These are phyloP conservation scores for Psilocybe tampanensis DNA, from an alignment of 768 basidiomycete species.

Conservation along the genomic window DNA sequence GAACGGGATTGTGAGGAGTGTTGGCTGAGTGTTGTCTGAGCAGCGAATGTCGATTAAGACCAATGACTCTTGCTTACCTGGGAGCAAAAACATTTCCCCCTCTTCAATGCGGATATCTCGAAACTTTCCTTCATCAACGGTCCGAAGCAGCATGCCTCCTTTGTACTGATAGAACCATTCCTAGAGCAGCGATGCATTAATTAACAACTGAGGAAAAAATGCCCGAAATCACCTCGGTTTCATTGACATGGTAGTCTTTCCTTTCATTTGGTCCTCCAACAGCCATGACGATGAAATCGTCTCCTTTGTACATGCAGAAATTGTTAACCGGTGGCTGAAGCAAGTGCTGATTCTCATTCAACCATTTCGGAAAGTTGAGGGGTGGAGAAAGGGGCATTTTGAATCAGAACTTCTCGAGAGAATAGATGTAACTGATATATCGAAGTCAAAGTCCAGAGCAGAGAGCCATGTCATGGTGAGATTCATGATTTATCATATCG, in stretches of 20 bases:
- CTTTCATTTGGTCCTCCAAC: conserved; percentile 95
- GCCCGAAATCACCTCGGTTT: conserved; percentile 76
- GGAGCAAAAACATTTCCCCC: conserved; percentile 96
- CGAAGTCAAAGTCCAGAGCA: no score
- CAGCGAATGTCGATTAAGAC: no score
- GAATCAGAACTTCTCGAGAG: no score
- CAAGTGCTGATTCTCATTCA: conserved; percentile 75
- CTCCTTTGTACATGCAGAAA: conserved; percentile 79
- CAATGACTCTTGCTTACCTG: conserved; percentile 52
- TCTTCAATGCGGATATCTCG: conserved; percentile 89
- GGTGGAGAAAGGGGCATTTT: conserved; percentile 80
- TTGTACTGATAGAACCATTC: conserved; percentile 99
- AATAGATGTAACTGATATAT: no score
- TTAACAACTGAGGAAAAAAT: background rate
- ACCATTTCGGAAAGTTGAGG: conserved; percentile 90
- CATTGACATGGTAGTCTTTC: conserved; percentile 93
- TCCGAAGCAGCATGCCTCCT: conserved; percentile 88
- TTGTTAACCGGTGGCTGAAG: conserved; percentile 94
- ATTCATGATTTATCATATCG: no score
- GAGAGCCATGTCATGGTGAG: no score
- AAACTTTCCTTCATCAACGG: conserved; percentile 80
- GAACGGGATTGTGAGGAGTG: conserved; percentile 94
- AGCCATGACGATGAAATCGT: conserved; percentile 93
- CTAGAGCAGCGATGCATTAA: conserved; percentile 39
- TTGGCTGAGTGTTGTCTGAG: no score